A percentile compares a stretch with the other conserved stretches of the same genome.
Evolutionary conservation across 1,284 basidiomycete species (phyloP).

Genomic region (Sporisorium iseilematis-ciliati): DNA sequence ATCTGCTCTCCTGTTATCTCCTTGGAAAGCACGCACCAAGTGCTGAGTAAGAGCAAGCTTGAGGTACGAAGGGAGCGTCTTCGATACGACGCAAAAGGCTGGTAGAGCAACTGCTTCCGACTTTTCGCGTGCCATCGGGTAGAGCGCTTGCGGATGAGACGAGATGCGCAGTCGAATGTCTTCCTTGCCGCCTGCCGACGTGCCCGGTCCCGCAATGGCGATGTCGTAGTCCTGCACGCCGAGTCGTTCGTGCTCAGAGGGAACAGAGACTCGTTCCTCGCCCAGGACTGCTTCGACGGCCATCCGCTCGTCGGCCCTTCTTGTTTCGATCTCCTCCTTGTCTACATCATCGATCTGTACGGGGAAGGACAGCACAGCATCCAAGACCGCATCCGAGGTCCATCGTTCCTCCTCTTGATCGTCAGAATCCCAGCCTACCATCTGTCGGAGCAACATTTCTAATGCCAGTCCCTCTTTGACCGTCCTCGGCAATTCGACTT

Average conservation of each 20-base stretch:
- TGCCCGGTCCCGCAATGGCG: constrained; percentile 50
- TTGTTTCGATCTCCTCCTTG: constrained; percentile 66
- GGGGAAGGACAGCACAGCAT: constrained; percentile 19
- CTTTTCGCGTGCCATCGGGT: constrained; percentile 27
- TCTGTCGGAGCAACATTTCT: constrained; percentile 50
- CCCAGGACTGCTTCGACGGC: constrained; percentile 74
- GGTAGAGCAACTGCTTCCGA: constrained; percentile 73
- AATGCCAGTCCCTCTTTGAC: constrained; percentile 48
- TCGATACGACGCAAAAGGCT: constrained; percentile 81
- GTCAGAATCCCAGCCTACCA: constrained; percentile 35
- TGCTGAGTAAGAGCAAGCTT: constrained; percentile 83
- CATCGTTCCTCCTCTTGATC: constrained; percentile 18
- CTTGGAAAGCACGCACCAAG: constrained; percentile 56
- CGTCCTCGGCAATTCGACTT: constrained; percentile 16
- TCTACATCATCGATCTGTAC: constrained; percentile 18
- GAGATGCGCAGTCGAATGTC: constrained; percentile 78
- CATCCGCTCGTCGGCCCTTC: constrained; percentile 79
- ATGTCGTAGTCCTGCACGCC: constrained; percentile 70
- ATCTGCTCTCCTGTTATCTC: constrained; percentile 71
- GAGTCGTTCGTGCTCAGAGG: constrained; percentile 52
- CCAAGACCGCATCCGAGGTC: constrained; percentile 31
- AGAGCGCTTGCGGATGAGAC: constrained; percentile 74
- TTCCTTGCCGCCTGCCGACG: constrained; percentile 63
- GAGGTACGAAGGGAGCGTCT: constrained; percentile 82
- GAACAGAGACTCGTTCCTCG: constrained; percentile 53